Conservation (phyloP, 768 basidiomycete genomes). For the Calocybe cyanea region DNA sequence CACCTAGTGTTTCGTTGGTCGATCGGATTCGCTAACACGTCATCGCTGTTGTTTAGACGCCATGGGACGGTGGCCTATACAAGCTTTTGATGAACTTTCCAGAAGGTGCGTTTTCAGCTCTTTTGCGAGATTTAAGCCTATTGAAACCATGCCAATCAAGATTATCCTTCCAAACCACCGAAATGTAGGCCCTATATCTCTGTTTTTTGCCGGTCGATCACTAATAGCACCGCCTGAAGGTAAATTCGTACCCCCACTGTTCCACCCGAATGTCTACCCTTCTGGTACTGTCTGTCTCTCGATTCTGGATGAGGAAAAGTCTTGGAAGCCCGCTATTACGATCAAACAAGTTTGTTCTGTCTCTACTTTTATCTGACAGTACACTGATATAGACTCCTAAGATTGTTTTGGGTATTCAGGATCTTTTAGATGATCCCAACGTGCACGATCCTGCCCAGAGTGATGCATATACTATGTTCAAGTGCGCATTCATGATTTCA, state of each 20-base stretch:
- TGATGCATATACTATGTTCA: constrained; percentile 98
- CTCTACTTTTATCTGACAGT: not conserved
- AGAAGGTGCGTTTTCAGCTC: constrained; percentile 62
- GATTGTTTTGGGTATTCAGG: constrained; percentile 96
- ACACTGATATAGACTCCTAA: constrained; percentile 27
- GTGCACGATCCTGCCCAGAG: constrained; percentile 97
- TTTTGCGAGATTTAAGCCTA: not conserved
- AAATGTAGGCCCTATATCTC: constrained; percentile 61
- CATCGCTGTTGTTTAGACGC: constrained; percentile 54
- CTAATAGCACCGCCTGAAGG: constrained; percentile 41
- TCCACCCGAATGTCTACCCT: constrained; percentile 98
- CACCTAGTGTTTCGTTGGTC: constrained; percentile 6
- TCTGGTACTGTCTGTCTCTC: constrained; percentile 98
- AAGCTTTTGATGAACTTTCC: constrained; percentile 94
- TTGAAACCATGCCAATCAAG: constrained; percentile 35
- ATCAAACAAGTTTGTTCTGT: constrained; percentile 83
- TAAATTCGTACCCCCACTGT: constrained; percentile 94
- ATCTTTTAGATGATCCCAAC: constrained; percentile 92
- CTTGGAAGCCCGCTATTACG: constrained; percentile 98
- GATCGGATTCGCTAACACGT: constrained; percentile 13
- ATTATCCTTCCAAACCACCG: constrained; percentile 93
- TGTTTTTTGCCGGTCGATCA: not conserved
- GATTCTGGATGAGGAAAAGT: constrained; percentile 97
- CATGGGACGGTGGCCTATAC: constrained; percentile 97
- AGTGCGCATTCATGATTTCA: constrained; percentile 54